phyloP scores from a whole-genome alignment of 352 stramenopile genomes.

The Globisporangium acanthophoron region DNA sequence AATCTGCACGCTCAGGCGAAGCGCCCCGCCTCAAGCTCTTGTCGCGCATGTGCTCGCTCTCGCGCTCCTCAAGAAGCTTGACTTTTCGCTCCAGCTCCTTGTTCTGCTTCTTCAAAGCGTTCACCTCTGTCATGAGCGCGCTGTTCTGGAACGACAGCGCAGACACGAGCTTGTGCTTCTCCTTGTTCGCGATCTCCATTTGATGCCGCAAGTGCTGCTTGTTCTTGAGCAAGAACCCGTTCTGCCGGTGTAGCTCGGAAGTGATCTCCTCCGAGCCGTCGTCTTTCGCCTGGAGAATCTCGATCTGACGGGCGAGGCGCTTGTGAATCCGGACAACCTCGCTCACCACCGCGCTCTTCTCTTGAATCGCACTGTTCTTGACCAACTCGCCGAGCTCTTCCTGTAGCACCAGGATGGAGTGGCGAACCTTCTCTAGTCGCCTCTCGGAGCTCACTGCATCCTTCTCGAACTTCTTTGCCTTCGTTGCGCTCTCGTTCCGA shows the following conservation, averaged over 20 bases:
- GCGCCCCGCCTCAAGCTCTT: neutral
- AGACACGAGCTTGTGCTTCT: constrained; percentile 68
- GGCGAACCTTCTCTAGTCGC: constrained; percentile 37
- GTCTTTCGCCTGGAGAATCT: constrained; percentile 41
- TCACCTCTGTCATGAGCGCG: constrained; percentile 58
- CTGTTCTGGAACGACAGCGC: constrained; percentile 69
- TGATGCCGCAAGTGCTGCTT: constrained; percentile 66
- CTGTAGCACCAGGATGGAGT: constrained; percentile 57
- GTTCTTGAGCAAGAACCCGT: constrained; percentile 64
- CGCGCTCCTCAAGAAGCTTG: constrained; percentile 8
- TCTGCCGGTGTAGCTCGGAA: constrained; percentile 66
- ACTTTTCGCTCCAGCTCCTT: constrained; percentile 54
- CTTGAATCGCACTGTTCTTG: constrained; percentile 41
- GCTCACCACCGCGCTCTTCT: constrained; percentile 54
- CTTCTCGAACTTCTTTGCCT: constrained; percentile 37
- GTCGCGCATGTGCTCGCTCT: constrained; percentile 1
- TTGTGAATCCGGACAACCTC: constrained; percentile 72
- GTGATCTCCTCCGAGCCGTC: constrained; percentile 55
- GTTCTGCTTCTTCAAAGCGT: constrained; percentile 49
- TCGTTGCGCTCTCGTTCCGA: constrained; percentile 33
- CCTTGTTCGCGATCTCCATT: constrained; percentile 48
- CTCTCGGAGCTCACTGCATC: constrained; percentile 27
- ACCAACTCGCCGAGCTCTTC: constrained; percentile 65
- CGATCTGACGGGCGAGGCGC: constrained; percentile 42
- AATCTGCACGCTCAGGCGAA: neutral